phyloP scores from a whole-genome alignment of 2,329 filamentous ascomycete species.

The Exophiala spinifera region DNA sequence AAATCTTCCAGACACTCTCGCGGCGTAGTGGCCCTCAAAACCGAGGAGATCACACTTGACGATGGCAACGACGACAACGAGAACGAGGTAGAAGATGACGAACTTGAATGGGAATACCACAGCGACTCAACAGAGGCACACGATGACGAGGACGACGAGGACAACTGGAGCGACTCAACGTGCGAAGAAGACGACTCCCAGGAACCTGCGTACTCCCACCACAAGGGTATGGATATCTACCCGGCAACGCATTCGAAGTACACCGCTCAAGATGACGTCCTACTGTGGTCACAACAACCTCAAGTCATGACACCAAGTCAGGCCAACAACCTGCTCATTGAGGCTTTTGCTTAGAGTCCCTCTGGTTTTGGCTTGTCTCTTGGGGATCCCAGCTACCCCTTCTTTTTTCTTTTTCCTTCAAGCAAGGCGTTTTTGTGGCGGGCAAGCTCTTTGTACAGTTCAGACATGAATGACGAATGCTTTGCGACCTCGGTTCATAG shows the following conservation, averaged over 20 bases:
- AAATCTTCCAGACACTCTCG: neutral
- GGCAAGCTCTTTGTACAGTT: neutral
- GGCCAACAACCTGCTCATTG: constrained; percentile 14
- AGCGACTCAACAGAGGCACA: constrained; percentile 16
- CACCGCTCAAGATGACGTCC: constrained; percentile 5
- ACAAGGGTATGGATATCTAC: constrained; percentile 1
- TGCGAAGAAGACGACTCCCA: constrained; percentile 8
- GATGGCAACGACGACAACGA: no score
- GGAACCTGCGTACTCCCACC: neutral
- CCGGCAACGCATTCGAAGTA: neutral
- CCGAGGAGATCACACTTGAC: neutral
- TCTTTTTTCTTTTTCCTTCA: neutral
- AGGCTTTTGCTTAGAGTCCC: constrained; percentile 15
- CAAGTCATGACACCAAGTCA: constrained; percentile 14
- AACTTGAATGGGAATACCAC: constrained; percentile 6
- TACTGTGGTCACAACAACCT: constrained; percentile 23
- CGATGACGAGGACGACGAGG: constrained; percentile 8
- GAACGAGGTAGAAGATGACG: neutral
- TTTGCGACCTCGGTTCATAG: neutral
- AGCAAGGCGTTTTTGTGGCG: neutral
- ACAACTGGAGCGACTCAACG: constrained; percentile 18
- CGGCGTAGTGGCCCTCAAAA: neutral
- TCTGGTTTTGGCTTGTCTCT: neutral
- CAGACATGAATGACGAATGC: neutral
- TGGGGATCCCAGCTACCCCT: neutral